These are phyloP conservation scores for Tripterygium wilfordii DNA, from an alignment of 177 flowering plant genomes.

Conservation along the genomic window DNA sequence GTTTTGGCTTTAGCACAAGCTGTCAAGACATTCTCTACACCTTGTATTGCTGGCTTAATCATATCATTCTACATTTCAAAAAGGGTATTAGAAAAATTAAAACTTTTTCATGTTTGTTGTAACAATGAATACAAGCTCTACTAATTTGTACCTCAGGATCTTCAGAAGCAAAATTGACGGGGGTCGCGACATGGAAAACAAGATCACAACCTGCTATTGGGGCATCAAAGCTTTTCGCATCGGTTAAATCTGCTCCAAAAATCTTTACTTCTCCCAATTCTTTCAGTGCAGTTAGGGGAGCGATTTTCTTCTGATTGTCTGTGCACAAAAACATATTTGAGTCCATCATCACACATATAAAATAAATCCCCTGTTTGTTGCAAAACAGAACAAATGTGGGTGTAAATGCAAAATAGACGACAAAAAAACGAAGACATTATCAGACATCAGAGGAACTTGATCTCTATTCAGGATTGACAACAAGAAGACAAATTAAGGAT, in stretches of 20 bases:
- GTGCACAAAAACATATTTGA: conserved; percentile 3
- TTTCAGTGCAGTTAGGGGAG: conserved; percentile 51
- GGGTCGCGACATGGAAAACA: conserved; percentile 81
- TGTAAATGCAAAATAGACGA: no score
- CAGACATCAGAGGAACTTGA: no score
- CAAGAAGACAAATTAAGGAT: not conserved
- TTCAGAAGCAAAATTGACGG: conserved; percentile 60
- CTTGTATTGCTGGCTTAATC: conserved; percentile 77
- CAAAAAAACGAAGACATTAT: no score
- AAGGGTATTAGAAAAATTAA: no score
- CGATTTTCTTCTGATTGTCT: conserved; percentile 56
- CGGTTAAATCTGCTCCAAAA: conserved; percentile 56
- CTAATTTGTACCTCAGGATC: conserved; percentile 75
- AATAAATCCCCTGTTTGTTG: no score
- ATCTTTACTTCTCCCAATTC: conserved; percentile 46
- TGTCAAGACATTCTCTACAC: conserved; percentile 50
- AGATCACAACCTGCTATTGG: conserved; percentile 50
- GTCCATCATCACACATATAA: no score
- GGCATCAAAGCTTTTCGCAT: conserved; percentile 51
- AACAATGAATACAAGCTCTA: no score
- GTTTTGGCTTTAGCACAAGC: conserved; percentile 54
- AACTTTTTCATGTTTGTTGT: no score
- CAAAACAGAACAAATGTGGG: no score
- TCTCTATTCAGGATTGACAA: no score
- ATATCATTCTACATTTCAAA: conserved; percentile 50